A percentile compares a stretch with the other conserved stretches of the same genome.
Evolutionary conservation across 2,329 filamentous ascomycete species (phyloP).

Genomic region (Botryotinia convoluta): DNA sequence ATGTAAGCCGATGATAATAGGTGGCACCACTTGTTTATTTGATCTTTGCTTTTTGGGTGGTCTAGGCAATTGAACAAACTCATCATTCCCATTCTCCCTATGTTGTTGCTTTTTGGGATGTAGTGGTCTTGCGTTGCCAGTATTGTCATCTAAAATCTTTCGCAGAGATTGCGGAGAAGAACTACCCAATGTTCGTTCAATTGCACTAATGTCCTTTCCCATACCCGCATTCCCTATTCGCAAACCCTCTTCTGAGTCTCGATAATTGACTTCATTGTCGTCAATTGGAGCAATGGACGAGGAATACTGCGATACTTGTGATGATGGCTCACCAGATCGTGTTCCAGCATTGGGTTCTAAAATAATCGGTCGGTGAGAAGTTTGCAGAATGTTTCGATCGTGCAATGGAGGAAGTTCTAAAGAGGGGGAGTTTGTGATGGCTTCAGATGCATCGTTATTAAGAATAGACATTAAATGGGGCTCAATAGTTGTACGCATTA

Average conservation of each 20-base stretch:
- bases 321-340: conserved; percentile 28
- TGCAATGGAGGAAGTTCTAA: conserved; percentile 56
- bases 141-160: conserved; percentile 38
- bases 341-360: conserved; percentile 50
- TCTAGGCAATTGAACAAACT: conserved; percentile 62
- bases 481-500: conserved; percentile 53
- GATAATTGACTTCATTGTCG: conserved; percentile 37
- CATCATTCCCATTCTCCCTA: conserved; percentile 52
- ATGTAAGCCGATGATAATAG: conserved; percentile 63
- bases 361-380: conserved; percentile 45
- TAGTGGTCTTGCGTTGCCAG: conserved; percentile 29
- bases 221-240: neutral
- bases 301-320: conserved; percentile 26
- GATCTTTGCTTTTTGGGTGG: conserved; percentile 64
- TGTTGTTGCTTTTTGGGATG: conserved; percentile 53
- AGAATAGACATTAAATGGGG: conserved; percentile 64
- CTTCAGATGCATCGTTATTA: conserved; percentile 51
- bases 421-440: conserved; percentile 38
- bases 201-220: neutral
- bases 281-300: conserved; percentile 24
- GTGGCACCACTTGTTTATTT: conserved; percentile 54
- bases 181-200: conserved; percentile 32
- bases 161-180: conserved; percentile 39
- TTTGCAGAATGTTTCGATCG: conserved; percentile 45
- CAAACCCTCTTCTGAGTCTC: conserved; percentile 22